Percentiles rank a stretch among this genome's conserved stretches.
These are phyloP conservation scores for Azolla pinnata DNA, from an alignment of 75 land plant genomes.

Conservation along the genomic window DNA sequence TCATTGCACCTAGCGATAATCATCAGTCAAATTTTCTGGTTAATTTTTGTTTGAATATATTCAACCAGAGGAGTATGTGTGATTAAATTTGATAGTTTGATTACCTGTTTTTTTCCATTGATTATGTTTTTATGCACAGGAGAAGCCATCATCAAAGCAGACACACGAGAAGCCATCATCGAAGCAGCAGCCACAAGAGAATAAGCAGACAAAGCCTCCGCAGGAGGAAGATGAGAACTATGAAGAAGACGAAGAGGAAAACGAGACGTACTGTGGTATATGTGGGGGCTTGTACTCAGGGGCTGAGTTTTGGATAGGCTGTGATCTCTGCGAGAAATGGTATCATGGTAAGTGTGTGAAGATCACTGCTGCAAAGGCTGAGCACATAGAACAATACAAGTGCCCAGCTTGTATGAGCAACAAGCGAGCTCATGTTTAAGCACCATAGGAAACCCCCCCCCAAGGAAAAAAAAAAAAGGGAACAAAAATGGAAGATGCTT, in stretches of 20 bases:
- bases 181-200: slow-evolving; percentile 5
- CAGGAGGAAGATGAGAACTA: slow-evolving; percentile 29
- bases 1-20: too few relatives aligned
- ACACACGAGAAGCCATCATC: too few relatives aligned
- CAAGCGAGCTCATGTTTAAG: slow-evolving; percentile 19
- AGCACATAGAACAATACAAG: slow-evolving; percentile 61
- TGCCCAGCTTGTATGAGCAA: slow-evolving; percentile 48
- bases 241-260: slow-evolving; percentile 54
- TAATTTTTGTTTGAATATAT: too few relatives aligned
- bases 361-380: slow-evolving; percentile 57
- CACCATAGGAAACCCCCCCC: too few relatives aligned
- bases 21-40: too few relatives aligned
- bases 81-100: too few relatives aligned
- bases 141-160: too few relatives aligned
- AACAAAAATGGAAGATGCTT: too few relatives aligned
- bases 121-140: too few relatives aligned
- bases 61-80: too few relatives aligned
- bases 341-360: slow-evolving; percentile 61
- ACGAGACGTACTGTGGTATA: slow-evolving; percentile 42
- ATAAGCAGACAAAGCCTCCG: slow-evolving; percentile 18
- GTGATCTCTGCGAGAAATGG: slow-evolving; percentile 58
- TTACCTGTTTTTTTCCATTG: too few relatives aligned
- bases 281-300: slow-evolving; percentile 39
- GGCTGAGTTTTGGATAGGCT: slow-evolving; percentile 55
- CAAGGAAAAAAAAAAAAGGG: too few relatives aligned